phyloP scores from a whole-genome alignment of 192 early-diverging fungal genomes.

The Chytriomyces sp. region DNA sequence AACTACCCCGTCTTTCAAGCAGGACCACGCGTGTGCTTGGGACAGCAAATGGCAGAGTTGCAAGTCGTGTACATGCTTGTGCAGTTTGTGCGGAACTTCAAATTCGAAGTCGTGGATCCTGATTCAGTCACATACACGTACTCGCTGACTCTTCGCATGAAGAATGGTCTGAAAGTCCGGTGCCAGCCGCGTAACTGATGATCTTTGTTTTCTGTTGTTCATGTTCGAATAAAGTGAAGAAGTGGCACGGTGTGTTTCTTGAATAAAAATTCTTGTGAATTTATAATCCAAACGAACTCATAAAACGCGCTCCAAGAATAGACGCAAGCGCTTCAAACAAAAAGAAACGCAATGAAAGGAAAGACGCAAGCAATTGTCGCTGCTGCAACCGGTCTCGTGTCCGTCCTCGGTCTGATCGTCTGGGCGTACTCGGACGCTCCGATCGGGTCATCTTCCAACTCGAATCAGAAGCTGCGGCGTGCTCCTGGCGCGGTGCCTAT shows the following conservation, averaged over 20 bases:
- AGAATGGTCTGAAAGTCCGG: conserved; percentile 15
- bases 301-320: no score
- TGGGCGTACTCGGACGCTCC: neutral
- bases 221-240: no score
- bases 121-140: conserved; percentile 30
- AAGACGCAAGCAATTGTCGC: neutral
- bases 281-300: no score
- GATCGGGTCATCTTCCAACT: neutral
- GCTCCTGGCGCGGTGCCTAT: conserved; percentile 9
- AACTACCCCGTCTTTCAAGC: conserved; percentile 49
- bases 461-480: neutral
- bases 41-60: conserved; percentile 45
- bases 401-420: neutral
- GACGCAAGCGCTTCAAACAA: no score
- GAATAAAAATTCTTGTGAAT: no score
- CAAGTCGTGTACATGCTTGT: conserved; percentile 47
- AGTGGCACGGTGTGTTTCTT: no score
- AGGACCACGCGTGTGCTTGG: conserved; percentile 50
- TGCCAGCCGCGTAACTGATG: neutral
- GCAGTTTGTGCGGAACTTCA: conserved; percentile 32
- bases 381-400: neutral
- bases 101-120: conserved; percentile 20
- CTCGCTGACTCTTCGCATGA: conserved; percentile 36
- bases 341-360: neutral
- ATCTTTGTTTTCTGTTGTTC: no score